Base-by-base conservation (phyloP, 2,329 filamentous ascomycete species). In the Sphaceloma murrayae region DNA sequence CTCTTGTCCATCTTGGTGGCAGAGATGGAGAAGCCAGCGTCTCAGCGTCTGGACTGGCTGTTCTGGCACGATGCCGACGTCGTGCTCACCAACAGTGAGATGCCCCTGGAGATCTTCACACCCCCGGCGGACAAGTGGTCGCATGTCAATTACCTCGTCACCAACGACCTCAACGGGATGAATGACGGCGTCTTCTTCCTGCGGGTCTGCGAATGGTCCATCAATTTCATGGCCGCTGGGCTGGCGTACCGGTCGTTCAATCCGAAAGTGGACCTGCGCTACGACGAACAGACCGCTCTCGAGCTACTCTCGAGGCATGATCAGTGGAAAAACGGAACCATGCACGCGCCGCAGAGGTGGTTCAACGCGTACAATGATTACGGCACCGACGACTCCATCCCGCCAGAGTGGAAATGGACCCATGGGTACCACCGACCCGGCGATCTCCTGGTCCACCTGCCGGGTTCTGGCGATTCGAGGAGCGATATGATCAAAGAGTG, bases 291-390 rank as follows among this genome's bases (percentile, higher is more conserved):
- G 18, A 40, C 43, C 22, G 50, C 48, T 4, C 32, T 51, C 10
- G 40, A 54, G 22, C 34, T 42, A 11, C 29, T 51, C 14, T 31
- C 47, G 22, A 47, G 46, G 18, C 30, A 13, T n/a, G 32, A 31
- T 18, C 24, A 30, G n/a, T 51, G 30, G 27, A 42, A 46, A 10
- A 40, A 29, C 22, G 31, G 34, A n/a, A 49, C 50, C 3, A 30
- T 46, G 6, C 51, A 51, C 33, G 46, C 46, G 10, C 54, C 53
- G 8, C 48, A 50, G 16, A 21, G 44, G 4, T 57, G 55, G 55
- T 55, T 52, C 49, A 56, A 57, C 36, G 50, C 52, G 4, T 53
- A 50, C 21, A 44, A 51, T 18, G 54, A 70, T 3, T 70, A 67
- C 2, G 36, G 24, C 22, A 49, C 19, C 5, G 48, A 43, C 22